Evolutionary conservation across 2,329 filamentous ascomycete genomes (phyloP), one percentile per base, ranked within the genome.

Genomic region (Epichloe sibirici): DNA sequence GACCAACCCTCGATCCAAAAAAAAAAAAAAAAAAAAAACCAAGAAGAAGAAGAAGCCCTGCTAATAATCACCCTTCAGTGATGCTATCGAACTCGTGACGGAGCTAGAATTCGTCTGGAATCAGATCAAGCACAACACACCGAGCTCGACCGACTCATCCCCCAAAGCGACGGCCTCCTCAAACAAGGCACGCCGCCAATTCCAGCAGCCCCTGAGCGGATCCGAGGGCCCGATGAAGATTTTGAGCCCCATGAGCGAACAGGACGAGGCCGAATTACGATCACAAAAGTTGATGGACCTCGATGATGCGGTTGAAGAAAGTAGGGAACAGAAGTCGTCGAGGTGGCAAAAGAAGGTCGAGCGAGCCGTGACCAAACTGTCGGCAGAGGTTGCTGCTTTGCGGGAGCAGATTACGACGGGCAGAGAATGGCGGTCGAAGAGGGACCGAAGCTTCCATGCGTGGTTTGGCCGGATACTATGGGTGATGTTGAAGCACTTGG

Each of bases 71-170:
- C 39, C 28, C 15, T 21, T 15, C 40, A 83, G 80, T 48, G 90
- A 95, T 65, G 89, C 89, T 7, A 79, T 85, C 55, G 90, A 95
- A 69, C 77, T 98, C 40, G 90, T 97, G 39, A 78, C 83, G 9
- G 93, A 98, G 68, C 80, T 98, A n/a, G 93, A 98, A 70, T 98
- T 97, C 62, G 91, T 98, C 40, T 98, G 93, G 93, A 90, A 96
- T 61, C 93, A 97, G 67, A 91, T 98, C 61, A 95, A 93, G 68
- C 86, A 85, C 60, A 96, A 91, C 62, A 81, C 81, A 11, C 81
- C 85, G 4, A 81, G 79, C 17, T 82, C 84, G 39, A 71, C 82
- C 40, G 66, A 77, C 42, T 76, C 78, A 11, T 80, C 76, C 2
- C 75, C 77, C n/a, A 74, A 76, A 57, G 70, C 71, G 28, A 68